Evolutionary conservation across 176 grass and related monocot species (phyloP).

Genomic region (Oryza australiensis): DNA sequence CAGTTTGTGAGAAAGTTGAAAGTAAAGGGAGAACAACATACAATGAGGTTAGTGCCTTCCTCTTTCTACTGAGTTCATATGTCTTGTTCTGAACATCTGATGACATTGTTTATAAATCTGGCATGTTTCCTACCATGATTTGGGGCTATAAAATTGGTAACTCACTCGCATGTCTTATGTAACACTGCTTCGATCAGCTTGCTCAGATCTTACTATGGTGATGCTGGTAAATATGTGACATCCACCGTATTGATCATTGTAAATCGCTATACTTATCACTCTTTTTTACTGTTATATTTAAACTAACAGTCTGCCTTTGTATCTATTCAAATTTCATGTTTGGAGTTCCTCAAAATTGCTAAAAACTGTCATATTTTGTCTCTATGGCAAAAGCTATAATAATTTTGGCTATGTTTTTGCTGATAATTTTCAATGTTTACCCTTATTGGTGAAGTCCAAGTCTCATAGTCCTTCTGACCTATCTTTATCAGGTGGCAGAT

Average conservation of each 20-base stretch:
- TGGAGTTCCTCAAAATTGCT: slow-evolving; percentile 14
- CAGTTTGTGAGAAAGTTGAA: slow-evolving; percentile 99
- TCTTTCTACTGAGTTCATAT: background rate
- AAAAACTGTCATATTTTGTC: background rate
- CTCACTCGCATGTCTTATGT: background rate
- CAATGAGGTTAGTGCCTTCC: slow-evolving; percentile 67
- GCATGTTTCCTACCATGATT: background rate
- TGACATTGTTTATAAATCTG: background rate
- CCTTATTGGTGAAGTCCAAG: background rate
- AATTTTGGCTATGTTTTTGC: background rate
- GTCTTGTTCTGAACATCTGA: background rate
- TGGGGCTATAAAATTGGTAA: background rate
- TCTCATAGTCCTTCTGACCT: background rate
- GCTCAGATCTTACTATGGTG: slow-evolving; percentile 21
- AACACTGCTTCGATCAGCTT: background rate
- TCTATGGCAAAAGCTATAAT: background rate
- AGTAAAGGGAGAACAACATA: slow-evolving; percentile 99
- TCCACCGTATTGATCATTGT: background rate
- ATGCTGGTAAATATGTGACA: background rate
- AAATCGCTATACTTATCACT: background rate
- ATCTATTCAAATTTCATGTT: slow-evolving; percentile 4
- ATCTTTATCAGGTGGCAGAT: slow-evolving; percentile 75
- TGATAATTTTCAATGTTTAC: background rate
- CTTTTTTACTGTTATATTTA: background rate
- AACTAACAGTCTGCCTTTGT: background rate